phyloP scores from a whole-genome alignment of 2,329 filamentous ascomycete genomes.

The Fusarium sp. region DNA sequence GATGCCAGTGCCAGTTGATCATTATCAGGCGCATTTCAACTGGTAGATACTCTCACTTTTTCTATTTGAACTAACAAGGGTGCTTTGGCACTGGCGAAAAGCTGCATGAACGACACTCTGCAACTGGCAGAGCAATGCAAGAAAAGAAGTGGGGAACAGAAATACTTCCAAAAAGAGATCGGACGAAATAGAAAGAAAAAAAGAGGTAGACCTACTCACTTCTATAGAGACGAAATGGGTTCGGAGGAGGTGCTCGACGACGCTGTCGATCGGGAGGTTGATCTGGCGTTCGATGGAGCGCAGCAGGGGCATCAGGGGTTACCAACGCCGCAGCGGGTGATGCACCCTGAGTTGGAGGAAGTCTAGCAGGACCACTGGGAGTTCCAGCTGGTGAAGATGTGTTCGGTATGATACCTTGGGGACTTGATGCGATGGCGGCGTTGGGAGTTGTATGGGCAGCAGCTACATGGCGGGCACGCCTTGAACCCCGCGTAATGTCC shows the following conservation, averaged over 20 bases:
- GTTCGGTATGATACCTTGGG: conserved; percentile 21
- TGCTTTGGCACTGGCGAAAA: conserved; percentile 10
- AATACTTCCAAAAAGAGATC: background rate
- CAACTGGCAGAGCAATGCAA: conserved; percentile 1
- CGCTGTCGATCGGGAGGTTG: conserved; percentile 39
- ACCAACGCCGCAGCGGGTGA: conserved; percentile 33
- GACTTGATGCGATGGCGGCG: conserved; percentile 23
- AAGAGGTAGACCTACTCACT: conserved; percentile 42
- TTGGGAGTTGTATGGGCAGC: conserved; percentile 24
- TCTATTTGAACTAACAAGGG: conserved; percentile 17
- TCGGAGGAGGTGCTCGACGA: conserved; percentile 44
- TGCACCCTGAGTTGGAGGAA: conserved; percentile 26
- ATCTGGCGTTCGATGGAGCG: conserved; percentile 42
- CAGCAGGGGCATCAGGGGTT: conserved; percentile 39
- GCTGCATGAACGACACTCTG: conserved; percentile 12
- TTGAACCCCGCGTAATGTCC: conserved; percentile 35
- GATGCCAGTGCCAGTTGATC: background rate
- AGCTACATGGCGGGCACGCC: conserved; percentile 37
- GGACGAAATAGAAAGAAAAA: background rate
- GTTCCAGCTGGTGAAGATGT: conserved; percentile 33
- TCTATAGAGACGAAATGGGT: conserved; percentile 51
- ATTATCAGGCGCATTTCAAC: background rate
- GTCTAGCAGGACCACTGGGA: conserved; percentile 23
- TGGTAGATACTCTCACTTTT: background rate
- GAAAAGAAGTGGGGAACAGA: background rate